Percentiles rank a stretch among this genome's conserved stretches.
Evolutionary conservation across 23 red algal genomes (phyloP).

Genomic region (Gracilaria vermiculophylla): DNA sequence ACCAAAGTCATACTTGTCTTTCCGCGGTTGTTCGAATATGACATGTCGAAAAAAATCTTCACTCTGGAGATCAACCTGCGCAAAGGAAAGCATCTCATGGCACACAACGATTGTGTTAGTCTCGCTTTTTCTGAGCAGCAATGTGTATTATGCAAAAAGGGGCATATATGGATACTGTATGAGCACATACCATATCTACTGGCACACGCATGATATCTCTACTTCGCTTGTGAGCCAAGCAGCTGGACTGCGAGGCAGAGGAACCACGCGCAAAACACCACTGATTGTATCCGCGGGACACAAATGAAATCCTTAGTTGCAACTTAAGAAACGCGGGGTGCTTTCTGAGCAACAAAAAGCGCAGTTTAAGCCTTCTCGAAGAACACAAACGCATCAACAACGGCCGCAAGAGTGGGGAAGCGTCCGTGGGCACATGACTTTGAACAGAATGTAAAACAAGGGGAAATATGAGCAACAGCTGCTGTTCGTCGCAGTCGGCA

Average conservation of each 20-base stretch:
- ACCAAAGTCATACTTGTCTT: conserved; percentile 14
- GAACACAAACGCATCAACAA: conserved; percentile 7
- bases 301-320: neutral
- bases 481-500: neutral
- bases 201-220: neutral
- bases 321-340: conserved; percentile 1
- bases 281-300: conserved; percentile 7
- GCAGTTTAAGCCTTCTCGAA: conserved; percentile 11
- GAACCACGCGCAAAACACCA: neutral
- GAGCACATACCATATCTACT: conserved; percentile 4
- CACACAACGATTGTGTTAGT: neutral
- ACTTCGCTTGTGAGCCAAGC: neutral
- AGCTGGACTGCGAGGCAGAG: neutral
- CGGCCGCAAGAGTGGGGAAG: neutral
- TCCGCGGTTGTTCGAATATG: conserved; percentile 16
- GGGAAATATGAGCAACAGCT: neutral
- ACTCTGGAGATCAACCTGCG: conserved; percentile 35
- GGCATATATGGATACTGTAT: neutral
- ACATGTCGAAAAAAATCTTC: conserved; percentile 32
- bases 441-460: neutral
- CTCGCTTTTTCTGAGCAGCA: neutral
- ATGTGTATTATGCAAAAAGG: neutral
- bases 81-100: neutral
- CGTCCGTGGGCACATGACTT: neutral
- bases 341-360: conserved; percentile 21